Evolutionary conservation across 768 basidiomycete genomes (phyloP), one percentile per base, ranked within the genome.

Genomic region (Lentinula raphanica): DNA sequence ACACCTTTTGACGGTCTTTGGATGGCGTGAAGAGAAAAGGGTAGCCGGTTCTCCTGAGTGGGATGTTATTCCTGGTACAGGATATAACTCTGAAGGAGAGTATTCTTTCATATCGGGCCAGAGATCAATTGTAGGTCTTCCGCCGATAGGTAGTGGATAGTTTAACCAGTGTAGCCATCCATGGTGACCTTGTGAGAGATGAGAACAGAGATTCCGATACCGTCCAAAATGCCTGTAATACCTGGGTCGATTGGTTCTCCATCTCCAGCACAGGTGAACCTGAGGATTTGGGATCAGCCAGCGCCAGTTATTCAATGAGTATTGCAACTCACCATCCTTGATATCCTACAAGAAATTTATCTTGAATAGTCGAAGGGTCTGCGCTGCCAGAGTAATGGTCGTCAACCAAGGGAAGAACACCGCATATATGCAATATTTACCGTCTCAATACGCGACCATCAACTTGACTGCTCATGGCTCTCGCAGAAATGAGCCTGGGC

Each of bases 151-250:
- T 11, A 92, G 74, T 1, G 88, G 88, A n/a, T 74, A 64, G 60
- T 83, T 77, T 67, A 90, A 84, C 91, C 92, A 93, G 65, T 93
- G 91, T 19, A 91, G 74, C 92, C 92, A 93, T 28, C 91, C 91
- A 63, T 91, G 88, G 64, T 92, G 91, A 2, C 82, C 84, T 79
- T 44, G 7, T 35, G 49, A 54, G 17, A 50, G 38, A 60, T 31
- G 54, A 45, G 48, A 9, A 55, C 21, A 46, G 42, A 9, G 9
- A 21, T 59, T 8, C 32, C 5, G n/a, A 50, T 21, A 21, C 6
- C 13, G n/a, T n/a, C 11, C 5, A 36, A 12, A 2, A 39, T 6
- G n/a, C n/a, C n/a, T n/a, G 28, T 19, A 36, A 56, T 55, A 81
- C 85, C 84, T 68, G 83, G 84, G 55, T 76, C 79, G 28, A 92